Conservation (phyloP, 1,139 yeast species). For the Yamadazyma buinensis region DNA sequence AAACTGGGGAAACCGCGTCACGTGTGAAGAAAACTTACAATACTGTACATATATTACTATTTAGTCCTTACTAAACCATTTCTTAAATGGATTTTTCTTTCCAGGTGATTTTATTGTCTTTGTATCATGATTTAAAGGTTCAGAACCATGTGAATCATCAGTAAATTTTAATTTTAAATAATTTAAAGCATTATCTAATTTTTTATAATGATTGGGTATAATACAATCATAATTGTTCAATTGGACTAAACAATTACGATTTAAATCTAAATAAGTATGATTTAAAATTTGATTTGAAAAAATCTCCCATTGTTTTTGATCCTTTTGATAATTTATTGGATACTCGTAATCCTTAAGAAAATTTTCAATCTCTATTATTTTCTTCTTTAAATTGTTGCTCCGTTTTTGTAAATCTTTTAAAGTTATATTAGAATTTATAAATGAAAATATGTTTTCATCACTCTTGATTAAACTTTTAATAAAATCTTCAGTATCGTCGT, state of each 20-base stretch:
- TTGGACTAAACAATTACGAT: slow-evolving; percentile 31
- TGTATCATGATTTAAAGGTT: slow-evolving; percentile 6
- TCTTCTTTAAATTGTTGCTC: slow-evolving; percentile 35
- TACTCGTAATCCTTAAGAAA: slow-evolving; percentile 37
- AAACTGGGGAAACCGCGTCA: too few species aligned
- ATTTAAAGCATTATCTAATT: slow-evolving; percentile 31
- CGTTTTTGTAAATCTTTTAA: slow-evolving; percentile 47
- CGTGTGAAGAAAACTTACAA: too few species aligned
- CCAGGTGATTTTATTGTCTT: slow-evolving; percentile 3
- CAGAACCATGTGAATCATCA: slow-evolving; percentile 8
- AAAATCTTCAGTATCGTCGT: slow-evolving; percentile 49
- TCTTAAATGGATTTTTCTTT: slow-evolving; percentile 34
- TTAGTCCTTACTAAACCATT: slow-evolving; percentile 24
- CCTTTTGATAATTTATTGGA: slow-evolving; percentile 32
- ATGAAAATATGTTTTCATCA: slow-evolving; percentile 44
- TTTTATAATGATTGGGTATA: slow-evolving; percentile 18
- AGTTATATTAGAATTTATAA: slow-evolving; percentile 43
- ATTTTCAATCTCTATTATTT: slow-evolving; percentile 31
- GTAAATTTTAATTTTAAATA: slow-evolving; percentile 32
- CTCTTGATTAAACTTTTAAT: slow-evolving; percentile 44
- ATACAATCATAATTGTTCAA: slow-evolving; percentile 17
- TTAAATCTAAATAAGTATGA: slow-evolving; percentile 30
- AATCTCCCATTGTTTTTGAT: slow-evolving; percentile 28
- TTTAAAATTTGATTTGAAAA: slow-evolving; percentile 31
- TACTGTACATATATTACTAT: too few species aligned